Conservation (phyloP, 805 yeast genomes). For the Wickerhamomyces queroliae region DNA sequence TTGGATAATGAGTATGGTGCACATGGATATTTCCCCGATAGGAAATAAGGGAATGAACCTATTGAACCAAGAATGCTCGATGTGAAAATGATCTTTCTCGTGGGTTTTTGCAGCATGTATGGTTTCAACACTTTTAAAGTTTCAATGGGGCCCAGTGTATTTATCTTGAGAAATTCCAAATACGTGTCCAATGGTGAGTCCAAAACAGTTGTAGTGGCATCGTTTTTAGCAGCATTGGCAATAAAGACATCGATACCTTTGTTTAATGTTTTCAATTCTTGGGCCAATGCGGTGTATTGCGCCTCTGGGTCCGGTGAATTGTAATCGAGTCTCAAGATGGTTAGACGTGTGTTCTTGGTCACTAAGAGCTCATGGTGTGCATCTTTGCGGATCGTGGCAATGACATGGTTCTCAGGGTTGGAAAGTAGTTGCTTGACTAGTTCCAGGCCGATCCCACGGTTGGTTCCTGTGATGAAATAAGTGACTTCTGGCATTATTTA, state of each 20-base stretch:
- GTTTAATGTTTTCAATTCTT: constrained; percentile 15
- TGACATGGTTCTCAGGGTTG: constrained; percentile 12
- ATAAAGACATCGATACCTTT: constrained; percentile 28
- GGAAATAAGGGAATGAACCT: constrained; percentile 13
- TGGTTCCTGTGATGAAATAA: constrained; percentile 22
- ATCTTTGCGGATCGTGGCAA: constrained; percentile 18
- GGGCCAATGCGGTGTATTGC: constrained; percentile 6
- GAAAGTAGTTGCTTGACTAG: constrained; percentile 15
- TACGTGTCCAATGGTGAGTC: constrained; percentile 17
- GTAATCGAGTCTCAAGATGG: constrained; percentile 16
- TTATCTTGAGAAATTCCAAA: constrained; percentile 17
- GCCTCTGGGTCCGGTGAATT: constrained; percentile 7
- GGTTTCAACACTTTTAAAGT: constrained; percentile 24
- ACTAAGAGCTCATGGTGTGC: constrained; percentile 10
- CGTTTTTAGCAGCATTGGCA: constrained; percentile 28
- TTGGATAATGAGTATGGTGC: constrained; percentile 32
- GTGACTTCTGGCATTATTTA: constrained; percentile 9
- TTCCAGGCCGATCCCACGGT: constrained; percentile 20
- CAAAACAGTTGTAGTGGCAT: constrained; percentile 12
- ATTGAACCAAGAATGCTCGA: constrained; percentile 26
- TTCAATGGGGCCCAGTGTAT: constrained; percentile 29
- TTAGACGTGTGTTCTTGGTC: constrained; percentile 17
- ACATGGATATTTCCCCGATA: constrained; percentile 14
- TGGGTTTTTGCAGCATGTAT: constrained; percentile 17
- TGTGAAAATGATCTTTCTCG: constrained; percentile 25